Percentiles rank a stretch among this genome's conserved stretches.
phyloP scores from a whole-genome alignment of 495 filamentous ascomycete species.

The Barbatosphaeria neglecta region DNA sequence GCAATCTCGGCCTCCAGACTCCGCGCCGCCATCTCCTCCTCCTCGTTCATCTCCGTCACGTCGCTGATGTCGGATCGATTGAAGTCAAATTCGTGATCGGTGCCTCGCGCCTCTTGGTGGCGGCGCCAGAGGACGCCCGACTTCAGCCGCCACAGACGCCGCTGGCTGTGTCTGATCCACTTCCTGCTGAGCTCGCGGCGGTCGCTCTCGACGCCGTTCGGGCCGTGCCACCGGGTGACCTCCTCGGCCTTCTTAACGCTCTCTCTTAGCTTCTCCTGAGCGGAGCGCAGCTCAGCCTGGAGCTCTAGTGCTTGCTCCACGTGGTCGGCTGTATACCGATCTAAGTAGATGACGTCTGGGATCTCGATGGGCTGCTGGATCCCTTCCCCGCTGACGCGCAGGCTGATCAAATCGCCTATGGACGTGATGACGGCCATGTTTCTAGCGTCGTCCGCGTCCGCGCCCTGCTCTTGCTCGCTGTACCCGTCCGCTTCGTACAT shows the following conservation, averaged over 20 bases:
- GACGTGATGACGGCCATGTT: constrained; percentile 38
- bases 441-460: constrained; percentile 23
- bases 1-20: constrained; percentile 10
- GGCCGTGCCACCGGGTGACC: constrained; percentile 8
- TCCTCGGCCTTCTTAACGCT: constrained; percentile 9
- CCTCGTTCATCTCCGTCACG: constrained; percentile 29
- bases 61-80: constrained; percentile 36
- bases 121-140: constrained; percentile 16
- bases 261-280: constrained; percentile 12
- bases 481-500: constrained; percentile 6
- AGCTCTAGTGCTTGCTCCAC: constrained; percentile 36
- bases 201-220: constrained; percentile 21
- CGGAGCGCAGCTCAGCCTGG: constrained; percentile 22
- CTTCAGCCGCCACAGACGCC: constrained; percentile 8
- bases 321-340: constrained; percentile 59
- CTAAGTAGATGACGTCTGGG: constrained; percentile 61
- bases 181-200: constrained; percentile 16
- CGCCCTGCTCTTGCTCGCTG: background rate
- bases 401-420: constrained; percentile 56
- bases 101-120: constrained; percentile 31
- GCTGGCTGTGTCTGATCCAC: constrained; percentile 9
- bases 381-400: constrained; percentile 41
- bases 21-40: constrained; percentile 6
- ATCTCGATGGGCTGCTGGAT: constrained; percentile 45
- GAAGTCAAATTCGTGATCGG: constrained; percentile 37